Base-by-base conservation (phyloP, 495 filamentous ascomycete genomes). In the Aspergillus heteromorphus region DNA sequence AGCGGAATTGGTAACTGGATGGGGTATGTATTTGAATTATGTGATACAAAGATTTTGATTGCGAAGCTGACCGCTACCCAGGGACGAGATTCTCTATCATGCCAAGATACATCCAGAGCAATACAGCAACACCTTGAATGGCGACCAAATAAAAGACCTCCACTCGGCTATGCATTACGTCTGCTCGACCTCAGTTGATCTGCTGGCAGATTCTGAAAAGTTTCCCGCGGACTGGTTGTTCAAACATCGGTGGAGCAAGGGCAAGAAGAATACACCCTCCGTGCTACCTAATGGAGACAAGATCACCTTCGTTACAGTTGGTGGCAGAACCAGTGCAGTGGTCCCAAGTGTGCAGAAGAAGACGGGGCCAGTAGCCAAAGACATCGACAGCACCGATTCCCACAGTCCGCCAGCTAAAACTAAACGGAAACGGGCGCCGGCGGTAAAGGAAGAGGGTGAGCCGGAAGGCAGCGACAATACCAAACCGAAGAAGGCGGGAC, bases 1-100 rank as follows among this genome's bases (percentile, higher is more conserved):
- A 91, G 89, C 61, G 93, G 93, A 5, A 89, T 98, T 45, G 93
- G 93, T 2, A 97, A 97, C 60, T 97, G 92, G 93, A 91, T 98
- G 58, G 91, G 83, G 82, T 85, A 73, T 56, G 79, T 64, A n/a
- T 43, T 42, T 23, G 18, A n/a, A 23, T 29, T 53, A 14, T 45
- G 41, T 47, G 23, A 14, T 2, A 25, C 27, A 21, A 3, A 17
- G 29, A 21, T 30, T 45, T 30, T 14, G 20, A 42, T 34, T 19
- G 50, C 17, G 16, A 4, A 6, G 34, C 60, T 71, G 31, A 71
- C 56, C 42, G 4, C 17, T 18, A 47, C 25, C 29, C 38, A 86
- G 83, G 0, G 93, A 98, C 63, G 93, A 98, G 59, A 85, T 96
- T 25, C 66, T 98, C 23, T 97, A 88, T 61, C 83, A 96, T 59